Evolutionary conservation across 1,139 yeast species (phyloP).

Genomic region (Zygosaccharomyces sapae): DNA sequence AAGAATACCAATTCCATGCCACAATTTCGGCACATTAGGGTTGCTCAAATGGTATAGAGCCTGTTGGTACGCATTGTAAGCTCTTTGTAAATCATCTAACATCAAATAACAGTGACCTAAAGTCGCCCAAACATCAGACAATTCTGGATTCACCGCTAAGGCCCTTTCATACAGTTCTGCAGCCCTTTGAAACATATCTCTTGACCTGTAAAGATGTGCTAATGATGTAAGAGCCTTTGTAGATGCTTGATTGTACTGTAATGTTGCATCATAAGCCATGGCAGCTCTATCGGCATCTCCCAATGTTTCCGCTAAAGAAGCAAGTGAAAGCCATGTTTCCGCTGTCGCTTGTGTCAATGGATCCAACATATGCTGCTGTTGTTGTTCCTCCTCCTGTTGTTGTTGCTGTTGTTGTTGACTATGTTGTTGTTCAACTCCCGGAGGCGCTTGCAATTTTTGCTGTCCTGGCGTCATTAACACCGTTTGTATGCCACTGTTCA

Average conservation of each 20-base stretch:
- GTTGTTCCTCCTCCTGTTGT: slow-evolving; percentile 4
- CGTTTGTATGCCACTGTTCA: slow-evolving; percentile 12
- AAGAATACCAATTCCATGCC: slow-evolving; percentile 97
- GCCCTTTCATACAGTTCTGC: slow-evolving; percentile 92
- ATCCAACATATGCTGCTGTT: slow-evolving; percentile 26
- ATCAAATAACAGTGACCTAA: slow-evolving; percentile 94
- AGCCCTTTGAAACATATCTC: slow-evolving; percentile 89
- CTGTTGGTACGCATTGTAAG: slow-evolving; percentile 94
- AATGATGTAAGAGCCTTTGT: slow-evolving; percentile 79
- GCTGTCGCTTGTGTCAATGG: slow-evolving; percentile 65
- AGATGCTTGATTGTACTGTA: slow-evolving; percentile 80
- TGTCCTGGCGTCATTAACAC: slow-evolving; percentile 14
- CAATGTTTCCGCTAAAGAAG: slow-evolving; percentile 82
- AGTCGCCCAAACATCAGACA: slow-evolving; percentile 97
- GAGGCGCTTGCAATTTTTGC: slow-evolving; percentile 13
- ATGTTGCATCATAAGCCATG: slow-evolving; percentile 83
- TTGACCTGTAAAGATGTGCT: slow-evolving; percentile 82
- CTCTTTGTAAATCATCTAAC: slow-evolving; percentile 93
- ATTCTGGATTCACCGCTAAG: slow-evolving; percentile 72
- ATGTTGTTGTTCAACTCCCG: slow-evolving; percentile 21
- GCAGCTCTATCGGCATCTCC: slow-evolving; percentile 90
- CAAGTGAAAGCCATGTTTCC: slow-evolving; percentile 90
- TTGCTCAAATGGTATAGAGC: slow-evolving; percentile 87
- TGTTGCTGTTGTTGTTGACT: slow-evolving; percentile 14
- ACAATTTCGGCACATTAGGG: slow-evolving; percentile 91